Evolutionary conservation across 2,329 filamentous ascomycete genomes (phyloP).

Genomic region (Samsoniella hepiali): DNA sequence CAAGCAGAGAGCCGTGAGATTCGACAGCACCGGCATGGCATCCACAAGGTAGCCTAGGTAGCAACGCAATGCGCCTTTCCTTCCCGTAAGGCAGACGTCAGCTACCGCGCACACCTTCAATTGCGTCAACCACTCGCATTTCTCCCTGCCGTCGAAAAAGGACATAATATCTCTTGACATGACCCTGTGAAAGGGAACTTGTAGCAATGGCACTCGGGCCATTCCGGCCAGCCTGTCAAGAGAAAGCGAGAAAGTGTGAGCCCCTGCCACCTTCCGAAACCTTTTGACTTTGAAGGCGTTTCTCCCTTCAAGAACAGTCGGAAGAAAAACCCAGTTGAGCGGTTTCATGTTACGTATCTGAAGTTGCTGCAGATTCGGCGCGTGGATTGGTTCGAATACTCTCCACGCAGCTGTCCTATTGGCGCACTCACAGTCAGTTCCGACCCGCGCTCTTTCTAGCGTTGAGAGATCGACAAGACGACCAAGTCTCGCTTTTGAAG

Average conservation of each 20-base stretch:
- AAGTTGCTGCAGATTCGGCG: not conserved
- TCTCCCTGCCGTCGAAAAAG: not conserved
- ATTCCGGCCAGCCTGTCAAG: not conserved
- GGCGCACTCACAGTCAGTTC: not conserved
- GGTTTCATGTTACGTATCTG: not conserved
- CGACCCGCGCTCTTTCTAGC: not conserved
- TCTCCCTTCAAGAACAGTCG: not conserved
- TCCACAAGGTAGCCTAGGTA: not conserved
- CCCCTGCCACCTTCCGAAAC: not conserved
- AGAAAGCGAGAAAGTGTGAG: not conserved
- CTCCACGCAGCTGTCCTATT: not conserved
- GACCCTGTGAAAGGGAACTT: not conserved
- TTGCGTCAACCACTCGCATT: not conserved
- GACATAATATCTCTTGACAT: no score
- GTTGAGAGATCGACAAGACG: not conserved
- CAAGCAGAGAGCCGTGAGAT: not conserved
- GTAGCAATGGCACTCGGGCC: not conserved
- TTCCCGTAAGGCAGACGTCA: not conserved
- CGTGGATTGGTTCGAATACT: not conserved
- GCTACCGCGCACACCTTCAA: not conserved
- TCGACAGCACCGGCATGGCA: not conserved
- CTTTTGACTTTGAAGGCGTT: not conserved
- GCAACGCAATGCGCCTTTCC: not conserved
- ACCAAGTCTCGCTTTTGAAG: not conserved
- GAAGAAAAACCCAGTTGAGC: not conserved